Evolutionary conservation across 2,329 filamentous ascomycete species (phyloP).

Genomic region (Pseudocercospora fuligena): DNA sequence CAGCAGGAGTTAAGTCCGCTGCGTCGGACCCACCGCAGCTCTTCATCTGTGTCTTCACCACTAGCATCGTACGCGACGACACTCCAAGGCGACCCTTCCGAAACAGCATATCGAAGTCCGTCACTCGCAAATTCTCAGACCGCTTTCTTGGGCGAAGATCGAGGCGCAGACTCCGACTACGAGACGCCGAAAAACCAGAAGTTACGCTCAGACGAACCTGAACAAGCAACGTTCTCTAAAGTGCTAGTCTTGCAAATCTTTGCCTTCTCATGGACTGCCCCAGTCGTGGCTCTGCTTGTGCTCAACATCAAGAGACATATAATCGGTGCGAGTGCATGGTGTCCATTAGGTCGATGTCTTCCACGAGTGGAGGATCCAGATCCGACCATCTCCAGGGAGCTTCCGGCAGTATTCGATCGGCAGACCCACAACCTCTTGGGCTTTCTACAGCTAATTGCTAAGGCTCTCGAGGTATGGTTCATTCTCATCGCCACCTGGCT

Average conservation of each 20-base stretch:
- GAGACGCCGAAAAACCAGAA: background rate
- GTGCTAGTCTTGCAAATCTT: slow-evolving; percentile 26
- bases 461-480: slow-evolving; percentile 43
- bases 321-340: slow-evolving; percentile 40
- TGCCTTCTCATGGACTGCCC: slow-evolving; percentile 37
- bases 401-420: slow-evolving; percentile 27
- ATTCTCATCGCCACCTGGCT: slow-evolving; percentile 35
- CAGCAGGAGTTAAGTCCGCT: background rate
- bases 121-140: background rate
- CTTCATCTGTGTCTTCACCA: background rate
- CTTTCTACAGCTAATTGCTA: slow-evolving; percentile 39
- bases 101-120: background rate
- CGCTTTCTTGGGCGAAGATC: background rate
- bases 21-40: background rate
- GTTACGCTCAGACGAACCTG: background rate
- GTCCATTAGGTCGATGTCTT: slow-evolving; percentile 31
- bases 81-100: background rate
- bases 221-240: background rate
- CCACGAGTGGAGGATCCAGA: slow-evolving; percentile 16
- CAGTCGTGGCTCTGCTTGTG: slow-evolving; percentile 34
- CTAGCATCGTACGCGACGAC: background rate
- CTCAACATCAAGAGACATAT: slow-evolving; percentile 35
- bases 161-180: background rate
- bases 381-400: background rate
- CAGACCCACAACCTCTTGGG: slow-evolving; percentile 37